Percentiles rank a stretch among this genome's conserved stretches.
Conservation (phyloP, 2,329 filamentous ascomycete genomes). For the Verticillium tricorpus region DNA sequence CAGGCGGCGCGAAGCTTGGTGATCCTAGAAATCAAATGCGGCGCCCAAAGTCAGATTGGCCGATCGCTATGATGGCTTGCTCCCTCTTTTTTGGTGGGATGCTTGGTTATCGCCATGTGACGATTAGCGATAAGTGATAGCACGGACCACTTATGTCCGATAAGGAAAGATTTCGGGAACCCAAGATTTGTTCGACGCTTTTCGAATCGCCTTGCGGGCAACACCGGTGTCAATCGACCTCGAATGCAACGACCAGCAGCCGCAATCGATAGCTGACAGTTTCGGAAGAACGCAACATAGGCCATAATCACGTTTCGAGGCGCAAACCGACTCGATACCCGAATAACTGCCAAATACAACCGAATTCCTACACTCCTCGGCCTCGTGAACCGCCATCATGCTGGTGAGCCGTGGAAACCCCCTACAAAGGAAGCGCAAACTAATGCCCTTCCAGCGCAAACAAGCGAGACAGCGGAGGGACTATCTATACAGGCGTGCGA, state of each 20-base stretch:
- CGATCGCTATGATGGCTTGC: not conserved
- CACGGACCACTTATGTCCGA: not conserved
- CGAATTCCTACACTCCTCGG: not conserved
- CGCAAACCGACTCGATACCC: not conserved
- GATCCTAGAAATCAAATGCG: not conserved
- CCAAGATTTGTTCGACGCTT: not conserved
- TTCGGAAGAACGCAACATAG: not conserved
- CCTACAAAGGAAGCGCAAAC: not conserved
- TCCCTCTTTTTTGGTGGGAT: conserved; percentile 4
- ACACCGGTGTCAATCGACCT: not conserved
- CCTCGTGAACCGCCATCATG: not conserved
- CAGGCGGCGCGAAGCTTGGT: not conserved
- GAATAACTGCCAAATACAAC: not conserved
- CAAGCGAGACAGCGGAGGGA: conserved; percentile 36
- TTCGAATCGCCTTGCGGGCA: not conserved
- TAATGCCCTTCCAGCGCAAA: conserved; percentile 26
- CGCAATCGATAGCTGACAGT: not conserved
- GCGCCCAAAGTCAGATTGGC: not conserved
- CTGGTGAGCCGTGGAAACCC: not conserved
- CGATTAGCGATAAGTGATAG: not conserved
- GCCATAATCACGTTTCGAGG: not conserved
- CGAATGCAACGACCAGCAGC: not conserved
- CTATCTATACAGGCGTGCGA: conserved; percentile 82
- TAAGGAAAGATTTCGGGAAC: not conserved
- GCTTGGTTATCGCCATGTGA: conserved; percentile 2